Conservation (phyloP, 2,329 filamentous ascomycete species). For the Ophiostoma sp. region DNA sequence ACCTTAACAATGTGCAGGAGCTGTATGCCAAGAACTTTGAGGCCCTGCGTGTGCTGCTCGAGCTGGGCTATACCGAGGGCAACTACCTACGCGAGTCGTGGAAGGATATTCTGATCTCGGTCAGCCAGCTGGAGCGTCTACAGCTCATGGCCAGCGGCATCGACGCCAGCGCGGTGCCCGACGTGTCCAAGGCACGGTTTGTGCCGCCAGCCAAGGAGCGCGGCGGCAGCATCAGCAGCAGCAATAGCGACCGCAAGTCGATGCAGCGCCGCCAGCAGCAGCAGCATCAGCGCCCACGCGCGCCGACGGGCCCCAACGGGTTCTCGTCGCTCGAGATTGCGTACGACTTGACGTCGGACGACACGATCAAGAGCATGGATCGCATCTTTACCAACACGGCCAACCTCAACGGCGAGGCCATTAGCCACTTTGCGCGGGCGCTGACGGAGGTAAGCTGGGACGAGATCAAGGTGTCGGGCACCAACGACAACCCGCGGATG, state of each 20-base stretch:
- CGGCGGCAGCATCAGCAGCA: conserved; percentile 42
- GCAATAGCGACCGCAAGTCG: conserved; percentile 58
- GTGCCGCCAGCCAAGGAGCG: conserved; percentile 54
- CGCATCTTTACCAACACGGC: conserved; percentile 96
- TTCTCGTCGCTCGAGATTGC: conserved; percentile 71
- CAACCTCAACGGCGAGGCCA: conserved; percentile 86
- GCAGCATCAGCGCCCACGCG: conserved; percentile 41
- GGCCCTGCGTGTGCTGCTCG: conserved; percentile 83
- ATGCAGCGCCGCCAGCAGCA: conserved; percentile 46
- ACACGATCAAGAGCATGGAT: conserved; percentile 80
- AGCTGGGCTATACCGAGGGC: conserved; percentile 88
- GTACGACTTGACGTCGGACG: conserved; percentile 79
- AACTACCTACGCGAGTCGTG: conserved; percentile 85
- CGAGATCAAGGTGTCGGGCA: conserved; percentile 94
- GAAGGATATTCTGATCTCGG: conserved; percentile 91
- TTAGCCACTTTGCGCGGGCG: conserved; percentile 89
- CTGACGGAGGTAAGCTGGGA: conserved; percentile 97
- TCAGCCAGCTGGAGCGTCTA: conserved; percentile 90
- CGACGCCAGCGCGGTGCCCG: conserved; percentile 85
- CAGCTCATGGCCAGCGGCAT: conserved; percentile 93
- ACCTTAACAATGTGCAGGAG: conserved; percentile 89
- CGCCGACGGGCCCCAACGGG: conserved; percentile 57
- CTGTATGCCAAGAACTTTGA: conserved; percentile 96
- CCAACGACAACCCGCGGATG: conserved; percentile 89
- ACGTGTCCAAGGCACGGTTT: conserved; percentile 79